A percentile compares a stretch with the other conserved stretches of the same genome.
Evolutionary conservation across 345 rosid genomes (phyloP).

Genomic region (Camelina laxa): DNA sequence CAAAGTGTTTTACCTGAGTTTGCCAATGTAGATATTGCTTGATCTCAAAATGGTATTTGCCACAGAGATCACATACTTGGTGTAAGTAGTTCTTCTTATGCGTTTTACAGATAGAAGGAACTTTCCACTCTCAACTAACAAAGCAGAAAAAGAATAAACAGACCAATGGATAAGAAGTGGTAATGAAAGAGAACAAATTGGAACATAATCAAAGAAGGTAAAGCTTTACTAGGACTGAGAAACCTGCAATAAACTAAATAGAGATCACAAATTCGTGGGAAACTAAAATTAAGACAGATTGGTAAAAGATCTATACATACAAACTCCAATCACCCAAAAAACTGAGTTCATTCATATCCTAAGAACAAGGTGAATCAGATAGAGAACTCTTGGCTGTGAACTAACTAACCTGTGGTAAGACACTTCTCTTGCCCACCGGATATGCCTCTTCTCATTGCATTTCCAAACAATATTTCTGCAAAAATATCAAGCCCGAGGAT

Average conservation of each 20-base stretch:
- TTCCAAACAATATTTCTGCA: slow-evolving; percentile 70
- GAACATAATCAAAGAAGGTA: background rate
- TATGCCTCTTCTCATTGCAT: slow-evolving; percentile 77
- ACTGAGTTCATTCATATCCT: too few relatives aligned
- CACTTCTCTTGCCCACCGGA: slow-evolving; percentile 88
- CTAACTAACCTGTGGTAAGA: slow-evolving; percentile 66
- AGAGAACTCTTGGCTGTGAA: slow-evolving; percentile 10
- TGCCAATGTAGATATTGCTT: slow-evolving; percentile 86
- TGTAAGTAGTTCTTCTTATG: slow-evolving; percentile 84
- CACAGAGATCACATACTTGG: slow-evolving; percentile 91
- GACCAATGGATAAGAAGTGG: background rate
- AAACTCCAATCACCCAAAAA: too few relatives aligned
- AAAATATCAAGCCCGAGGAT: slow-evolving; percentile 71
- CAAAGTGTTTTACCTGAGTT: slow-evolving; percentile 60
- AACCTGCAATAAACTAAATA: too few relatives aligned
- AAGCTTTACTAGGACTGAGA: slow-evolving; percentile 76
- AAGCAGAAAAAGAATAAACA: slow-evolving; percentile 49
- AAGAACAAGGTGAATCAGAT: too few relatives aligned
- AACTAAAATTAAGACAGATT: too few relatives aligned
- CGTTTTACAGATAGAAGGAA: slow-evolving; percentile 92
- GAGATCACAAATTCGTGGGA: too few relatives aligned
- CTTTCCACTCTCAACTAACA: slow-evolving; percentile 93
- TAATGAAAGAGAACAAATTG: background rate
- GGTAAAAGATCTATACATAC: too few relatives aligned
- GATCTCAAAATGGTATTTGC: slow-evolving; percentile 87